These are phyloP conservation scores for Amoebophrya sp. DNA, from an alignment of 169 alveolate species.

Conservation along the genomic window DNA sequence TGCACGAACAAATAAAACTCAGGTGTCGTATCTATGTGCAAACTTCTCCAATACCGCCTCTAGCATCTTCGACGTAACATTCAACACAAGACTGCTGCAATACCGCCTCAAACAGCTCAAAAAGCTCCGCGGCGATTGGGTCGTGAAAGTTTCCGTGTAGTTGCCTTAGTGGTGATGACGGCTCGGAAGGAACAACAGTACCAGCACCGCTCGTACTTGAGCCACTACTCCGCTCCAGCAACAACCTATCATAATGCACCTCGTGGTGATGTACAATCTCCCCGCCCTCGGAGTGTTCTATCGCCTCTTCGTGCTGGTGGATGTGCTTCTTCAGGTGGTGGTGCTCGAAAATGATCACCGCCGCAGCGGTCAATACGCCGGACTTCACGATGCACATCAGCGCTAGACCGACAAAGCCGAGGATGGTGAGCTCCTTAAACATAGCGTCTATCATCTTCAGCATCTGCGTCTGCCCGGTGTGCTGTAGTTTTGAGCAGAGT, in stretches of 20 bases:
- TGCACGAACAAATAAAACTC: too few relatives aligned
- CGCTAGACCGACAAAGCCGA: not conserved
- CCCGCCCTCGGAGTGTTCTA: too few relatives aligned
- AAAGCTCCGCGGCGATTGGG: not conserved
- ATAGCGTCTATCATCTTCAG: conserved; percentile 11
- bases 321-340: not conserved
- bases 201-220: too few relatives aligned
- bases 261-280: too few relatives aligned
- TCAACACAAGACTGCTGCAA: too few relatives aligned
- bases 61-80: too few relatives aligned
- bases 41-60: too few relatives aligned
- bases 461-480: conserved; percentile 23
- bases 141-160: not conserved
- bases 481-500: not conserved
- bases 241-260: too few relatives aligned
- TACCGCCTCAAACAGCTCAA: not conserved
- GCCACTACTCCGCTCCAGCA: too few relatives aligned
- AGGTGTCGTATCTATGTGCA: too few relatives aligned
- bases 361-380: not conserved
- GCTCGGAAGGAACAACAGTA: too few relatives aligned
- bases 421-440: conserved; percentile 1
- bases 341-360: not conserved
- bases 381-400: not conserved
- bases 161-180: not conserved
- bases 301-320: not conserved